Percentiles rank a stretch among this genome's conserved stretches.
Conservation (phyloP, 192 early-diverging fungal genomes). For the Coemansia sp. region DNA sequence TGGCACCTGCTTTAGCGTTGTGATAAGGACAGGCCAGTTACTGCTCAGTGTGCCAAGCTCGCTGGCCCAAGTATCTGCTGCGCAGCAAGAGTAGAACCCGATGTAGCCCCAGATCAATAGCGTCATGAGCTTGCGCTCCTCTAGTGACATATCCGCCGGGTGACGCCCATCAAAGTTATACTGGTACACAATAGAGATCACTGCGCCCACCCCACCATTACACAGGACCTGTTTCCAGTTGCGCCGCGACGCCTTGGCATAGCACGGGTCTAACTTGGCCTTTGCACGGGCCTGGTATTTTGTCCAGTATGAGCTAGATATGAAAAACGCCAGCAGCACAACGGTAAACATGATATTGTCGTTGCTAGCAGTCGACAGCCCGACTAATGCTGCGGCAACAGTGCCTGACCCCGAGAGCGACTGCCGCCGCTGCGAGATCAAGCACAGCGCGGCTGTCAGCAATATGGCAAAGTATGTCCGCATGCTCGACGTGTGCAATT, state of each 20-base stretch:
- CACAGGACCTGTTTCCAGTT: constrained; percentile 61
- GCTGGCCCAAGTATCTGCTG: constrained; percentile 79
- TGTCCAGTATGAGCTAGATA: constrained; percentile 62
- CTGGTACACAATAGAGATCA: constrained; percentile 46
- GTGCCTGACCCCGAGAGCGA: constrained; percentile 73
- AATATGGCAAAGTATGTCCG: constrained; percentile 26
- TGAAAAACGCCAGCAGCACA: constrained; percentile 72
- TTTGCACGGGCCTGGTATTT: constrained; percentile 45
- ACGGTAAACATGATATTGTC: constrained; percentile 62
- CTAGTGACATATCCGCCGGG: constrained; percentile 22
- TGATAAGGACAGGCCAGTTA: constrained; percentile 77
- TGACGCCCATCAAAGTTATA: constrained; percentile 33
- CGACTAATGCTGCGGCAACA: constrained; percentile 68
- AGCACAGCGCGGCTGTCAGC: constrained; percentile 32
- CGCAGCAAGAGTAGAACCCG: constrained; percentile 64
- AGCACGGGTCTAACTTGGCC: constrained; percentile 47
- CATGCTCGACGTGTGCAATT: constrained; percentile 16
- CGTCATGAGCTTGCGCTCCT: constrained; percentile 33
- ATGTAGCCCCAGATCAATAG: constrained; percentile 57
- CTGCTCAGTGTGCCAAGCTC: constrained; percentile 83
- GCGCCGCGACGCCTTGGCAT: constrained; percentile 53
- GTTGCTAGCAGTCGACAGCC: constrained; percentile 71
- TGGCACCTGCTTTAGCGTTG: constrained; percentile 73
- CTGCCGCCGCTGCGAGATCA: constrained; percentile 56
- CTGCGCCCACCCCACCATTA: constrained; percentile 53